Base-by-base conservation (phyloP, 2,329 filamentous ascomycete species). In the Sporothrix globosa region DNA sequence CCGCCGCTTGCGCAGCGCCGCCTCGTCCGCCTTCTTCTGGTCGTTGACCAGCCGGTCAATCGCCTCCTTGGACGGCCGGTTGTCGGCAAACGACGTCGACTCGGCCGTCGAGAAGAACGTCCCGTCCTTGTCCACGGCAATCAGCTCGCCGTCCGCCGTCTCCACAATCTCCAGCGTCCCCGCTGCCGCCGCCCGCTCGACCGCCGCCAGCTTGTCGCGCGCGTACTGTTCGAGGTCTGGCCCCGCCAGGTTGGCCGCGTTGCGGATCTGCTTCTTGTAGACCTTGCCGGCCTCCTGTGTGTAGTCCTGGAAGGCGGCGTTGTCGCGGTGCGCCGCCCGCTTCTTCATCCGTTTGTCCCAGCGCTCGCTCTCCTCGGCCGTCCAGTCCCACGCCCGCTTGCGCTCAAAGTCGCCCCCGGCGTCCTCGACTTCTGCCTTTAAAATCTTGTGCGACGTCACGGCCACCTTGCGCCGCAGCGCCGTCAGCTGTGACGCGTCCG, bases 301-400 rank as follows among this genome's bases (percentile, higher is more conserved):
- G 81, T 96, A 97, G 79, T 98, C 94, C 76, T 91, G 88, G 82
- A 99, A 99, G 2, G 92, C 91, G 71, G 93, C 92, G 80, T 95
- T 90, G 78, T 97, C 92, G 73, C 91, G 86, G 76, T 92, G 91
- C 21, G 88, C 87, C 71, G 88, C 88, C 82, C 93, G 96, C 85
- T 97, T 97, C 77, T 91, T 92, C 79, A 96, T 83, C 44, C 94
- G 90, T 82, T 90, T 91, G 80, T 99, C 96, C 96, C 96, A 99
- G 75, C 87, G 88, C 82, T 97, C 96, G 75, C 89, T 92, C 82
- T 99, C 96, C 74, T 99, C 96, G 7, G 95, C 84, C 0, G 96
- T 99, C 92, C 96, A 99, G 82, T 98, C 96, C 96, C 96, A 99
- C 1, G 96, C 96, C 53, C 96, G 90, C 82, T 98, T 97, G 75